Conservation (phyloP, 1,284 basidiomycete species). For the Gymnopus androsaceus region DNA sequence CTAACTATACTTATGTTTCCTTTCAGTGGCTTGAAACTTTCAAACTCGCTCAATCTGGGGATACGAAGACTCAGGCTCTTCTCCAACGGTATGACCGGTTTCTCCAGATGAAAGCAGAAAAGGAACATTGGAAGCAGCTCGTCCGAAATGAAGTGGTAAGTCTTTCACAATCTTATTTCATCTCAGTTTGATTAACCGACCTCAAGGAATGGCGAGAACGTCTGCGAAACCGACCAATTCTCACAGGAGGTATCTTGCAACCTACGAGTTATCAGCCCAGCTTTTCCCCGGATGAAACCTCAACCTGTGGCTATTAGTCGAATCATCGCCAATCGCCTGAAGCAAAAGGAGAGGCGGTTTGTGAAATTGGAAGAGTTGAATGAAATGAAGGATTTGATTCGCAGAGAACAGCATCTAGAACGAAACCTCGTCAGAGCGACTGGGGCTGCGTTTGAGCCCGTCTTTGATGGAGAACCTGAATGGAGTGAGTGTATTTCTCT, state of each 20-base stretch:
- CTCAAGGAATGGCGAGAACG: slow-evolving; percentile 51
- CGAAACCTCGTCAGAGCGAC: slow-evolving; percentile 28
- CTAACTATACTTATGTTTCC: background rate
- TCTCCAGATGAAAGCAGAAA: slow-evolving; percentile 52
- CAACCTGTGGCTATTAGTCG: slow-evolving; percentile 69
- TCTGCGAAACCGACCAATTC: slow-evolving; percentile 56
- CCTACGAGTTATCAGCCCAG: slow-evolving; percentile 62
- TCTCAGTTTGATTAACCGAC: background rate
- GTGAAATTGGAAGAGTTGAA: slow-evolving; percentile 31
- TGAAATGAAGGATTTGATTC: slow-evolving; percentile 47
- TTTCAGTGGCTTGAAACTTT: slow-evolving; percentile 67
- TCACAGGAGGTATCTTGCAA: slow-evolving; percentile 69
- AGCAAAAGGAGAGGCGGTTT: slow-evolving; percentile 49
- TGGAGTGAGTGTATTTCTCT: slow-evolving; percentile 48
- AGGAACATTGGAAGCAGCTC: slow-evolving; percentile 47
- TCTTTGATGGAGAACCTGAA: slow-evolving; percentile 18
- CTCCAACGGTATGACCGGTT: slow-evolving; percentile 58
- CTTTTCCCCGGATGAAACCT: slow-evolving; percentile 75
- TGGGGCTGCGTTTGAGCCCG: background rate
- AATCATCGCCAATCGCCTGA: slow-evolving; percentile 67
- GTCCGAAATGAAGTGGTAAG: slow-evolving; percentile 54
- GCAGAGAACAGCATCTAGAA: slow-evolving; percentile 60
- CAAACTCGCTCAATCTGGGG: slow-evolving; percentile 50
- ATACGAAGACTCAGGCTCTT: slow-evolving; percentile 45
- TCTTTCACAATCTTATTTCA: slow-evolving; percentile 12